Conservation (phyloP, 202 grass and related monocot genomes). For the Carex arenaria region DNA sequence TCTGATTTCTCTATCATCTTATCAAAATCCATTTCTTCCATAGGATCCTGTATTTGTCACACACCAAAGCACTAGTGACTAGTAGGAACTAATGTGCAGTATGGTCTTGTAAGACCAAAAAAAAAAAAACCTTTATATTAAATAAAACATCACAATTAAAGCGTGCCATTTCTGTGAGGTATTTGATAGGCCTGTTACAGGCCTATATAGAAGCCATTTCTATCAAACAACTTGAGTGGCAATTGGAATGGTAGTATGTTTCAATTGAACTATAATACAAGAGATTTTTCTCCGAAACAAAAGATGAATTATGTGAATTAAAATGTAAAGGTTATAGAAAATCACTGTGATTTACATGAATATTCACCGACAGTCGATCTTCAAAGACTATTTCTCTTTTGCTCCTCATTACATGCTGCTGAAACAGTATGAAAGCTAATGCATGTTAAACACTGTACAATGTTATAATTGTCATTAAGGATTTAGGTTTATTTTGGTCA, state of each 20-base stretch:
- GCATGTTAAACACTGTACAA: not conserved
- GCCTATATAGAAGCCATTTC: not conserved
- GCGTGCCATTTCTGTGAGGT: not conserved
- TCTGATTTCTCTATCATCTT: not conserved
- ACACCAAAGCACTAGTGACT: not conserved
- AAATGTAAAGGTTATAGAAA: not conserved
- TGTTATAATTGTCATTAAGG: not conserved
- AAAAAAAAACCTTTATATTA: not conserved
- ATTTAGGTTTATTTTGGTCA: not conserved
- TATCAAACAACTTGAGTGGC: not conserved
- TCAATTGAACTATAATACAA: not conserved
- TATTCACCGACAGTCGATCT: not conserved
- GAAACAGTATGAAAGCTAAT: not conserved
- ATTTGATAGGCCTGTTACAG: not conserved
- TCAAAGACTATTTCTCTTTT: not conserved
- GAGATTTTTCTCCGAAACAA: not conserved
- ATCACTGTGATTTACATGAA: constrained; percentile 10
- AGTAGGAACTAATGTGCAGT: not conserved
- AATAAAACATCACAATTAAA: not conserved
- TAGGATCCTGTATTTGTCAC: not conserved
- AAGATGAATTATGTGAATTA: not conserved
- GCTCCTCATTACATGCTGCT: not conserved
- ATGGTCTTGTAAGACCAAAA: not conserved
- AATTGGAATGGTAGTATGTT: not conserved
- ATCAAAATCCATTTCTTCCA: not conserved